Evolutionary conservation across 192 early-diverging fungal species (phyloP), one percentile per base, ranked within the genome.

Genomic region (Umbelopsis sp.): DNA sequence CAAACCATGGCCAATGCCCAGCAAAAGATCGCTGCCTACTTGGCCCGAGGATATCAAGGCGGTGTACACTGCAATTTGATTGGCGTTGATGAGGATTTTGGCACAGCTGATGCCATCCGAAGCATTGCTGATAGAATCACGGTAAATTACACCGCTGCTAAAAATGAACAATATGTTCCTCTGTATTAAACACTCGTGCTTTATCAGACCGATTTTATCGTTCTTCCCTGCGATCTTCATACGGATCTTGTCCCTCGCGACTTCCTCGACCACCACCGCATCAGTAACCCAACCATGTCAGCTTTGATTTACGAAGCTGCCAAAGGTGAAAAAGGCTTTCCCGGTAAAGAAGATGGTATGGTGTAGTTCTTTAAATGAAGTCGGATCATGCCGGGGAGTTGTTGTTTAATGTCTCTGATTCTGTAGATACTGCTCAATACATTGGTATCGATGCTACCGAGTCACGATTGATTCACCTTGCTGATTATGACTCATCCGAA

Each of bases 141-240:
- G 81, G 91, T 93, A 76, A 44, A 37, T 68, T 23, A 5, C 20
- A 58, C 9, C 3, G 6, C 10, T 5, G 22, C 61, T 30, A 30
- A 18, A 8, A 35, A 0, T 10, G 50, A 9, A 30, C 50, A 61
- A n/a, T 30, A 30, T 30, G 27, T 30, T 30, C 5, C 11, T 25
- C 4, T 15, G 16, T 35, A 10, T 2, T 18, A 27, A 11, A 13
- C 25, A n/a, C 30, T 61, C 69, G 46, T 69, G 1, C 0, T 64
- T 12, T 13, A n/a, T 12, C 68, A 88, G 92, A 88, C 82, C 46
- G 94, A 98, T 75, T 95, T 98, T 51, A 90, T 99, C 48, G 91
- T 98, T 11, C 80, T 98, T 49, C 87, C 90, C 64, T 98, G 95
- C 78, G 98, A 99, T 80, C 74, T 95, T 37, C 84, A 97, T 46